Conservation (phyloP, 2,329 filamentous ascomycete genomes). For the Didymella sp. region DNA sequence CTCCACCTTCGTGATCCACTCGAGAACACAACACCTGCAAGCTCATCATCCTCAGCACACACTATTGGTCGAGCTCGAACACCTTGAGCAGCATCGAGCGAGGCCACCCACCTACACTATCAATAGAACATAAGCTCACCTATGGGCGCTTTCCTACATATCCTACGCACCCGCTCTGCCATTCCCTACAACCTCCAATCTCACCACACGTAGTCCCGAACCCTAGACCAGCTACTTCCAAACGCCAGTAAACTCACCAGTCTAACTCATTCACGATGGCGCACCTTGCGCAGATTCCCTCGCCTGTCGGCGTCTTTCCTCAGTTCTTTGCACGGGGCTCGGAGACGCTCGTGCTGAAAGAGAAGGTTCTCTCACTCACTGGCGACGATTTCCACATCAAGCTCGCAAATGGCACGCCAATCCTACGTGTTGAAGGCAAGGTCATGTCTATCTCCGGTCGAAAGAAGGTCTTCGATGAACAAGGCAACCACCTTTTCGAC, state of each 20-base stretch:
- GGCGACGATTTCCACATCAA: conserved; percentile 71
- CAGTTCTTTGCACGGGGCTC: conserved; percentile 37
- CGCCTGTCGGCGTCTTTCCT: conserved; percentile 40
- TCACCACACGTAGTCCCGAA: neutral
- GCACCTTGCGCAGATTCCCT: conserved; percentile 21
- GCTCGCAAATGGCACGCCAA: conserved; percentile 59
- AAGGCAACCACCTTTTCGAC: conserved; percentile 64
- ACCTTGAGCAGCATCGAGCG: neutral
- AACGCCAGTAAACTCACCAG: neutral
- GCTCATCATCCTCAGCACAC: neutral
- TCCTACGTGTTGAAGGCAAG: conserved; percentile 65
- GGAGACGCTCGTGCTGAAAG: conserved; percentile 63
- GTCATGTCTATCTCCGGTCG: conserved; percentile 60
- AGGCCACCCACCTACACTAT: neutral
- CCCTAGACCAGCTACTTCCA: neutral
- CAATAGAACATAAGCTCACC: neutral
- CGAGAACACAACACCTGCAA: neutral
- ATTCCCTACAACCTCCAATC: neutral
- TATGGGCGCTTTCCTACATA: neutral
- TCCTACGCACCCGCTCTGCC: no score
- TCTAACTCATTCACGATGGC: conserved; percentile 14
- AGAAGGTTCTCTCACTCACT: conserved; percentile 67
- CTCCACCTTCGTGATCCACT: conserved; percentile 4
- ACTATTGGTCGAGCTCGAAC: neutral
- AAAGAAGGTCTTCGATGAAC: conserved; percentile 64